Percentiles rank a stretch among this genome's conserved stretches.
These are phyloP conservation scores for Purshia tridentata DNA, from an alignment of 306 rosid genomes.

Conservation along the genomic window DNA sequence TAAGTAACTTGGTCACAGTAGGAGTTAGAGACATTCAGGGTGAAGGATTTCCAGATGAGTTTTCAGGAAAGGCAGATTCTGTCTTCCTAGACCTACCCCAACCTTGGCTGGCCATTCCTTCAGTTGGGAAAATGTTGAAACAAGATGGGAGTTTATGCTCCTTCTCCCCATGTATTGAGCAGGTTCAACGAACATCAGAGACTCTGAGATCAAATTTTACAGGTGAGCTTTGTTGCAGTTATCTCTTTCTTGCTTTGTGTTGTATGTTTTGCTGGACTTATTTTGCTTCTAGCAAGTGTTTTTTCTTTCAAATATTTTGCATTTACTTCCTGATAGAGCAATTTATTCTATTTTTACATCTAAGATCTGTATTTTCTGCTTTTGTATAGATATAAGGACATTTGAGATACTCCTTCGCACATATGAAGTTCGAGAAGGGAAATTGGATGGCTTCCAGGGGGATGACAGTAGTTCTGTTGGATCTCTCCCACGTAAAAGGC, in stretches of 20 bases:
- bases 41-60: conserved; percentile 77
- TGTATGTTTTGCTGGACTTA: not conserved
- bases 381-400: conserved; percentile 70
- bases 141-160: conserved; percentile 74
- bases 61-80: conserved; percentile 56
- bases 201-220: conserved; percentile 59
- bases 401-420: conserved; percentile 81
- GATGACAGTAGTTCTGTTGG: conserved; percentile 35
- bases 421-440: conserved; percentile 69
- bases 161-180: conserved; percentile 83
- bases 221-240: conserved; percentile 36
- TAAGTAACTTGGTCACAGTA: conserved; percentile 65
- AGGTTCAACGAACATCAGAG: conserved; percentile 71
- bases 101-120: conserved; percentile 88
- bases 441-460: conserved; percentile 25
- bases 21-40: conserved; percentile 85
- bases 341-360: not conserved
- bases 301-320: not conserved
- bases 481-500: conserved; percentile 67
- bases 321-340: not conserved
- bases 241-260: not conserved
- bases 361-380: conserved; percentile 4
- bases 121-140: conserved; percentile 68
- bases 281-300: not conserved
- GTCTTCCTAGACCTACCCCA: conserved; percentile 89